Evolutionary conservation across 2,329 filamentous ascomycete species (phyloP).

Genomic region (Colletotrichum noveboracense): DNA sequence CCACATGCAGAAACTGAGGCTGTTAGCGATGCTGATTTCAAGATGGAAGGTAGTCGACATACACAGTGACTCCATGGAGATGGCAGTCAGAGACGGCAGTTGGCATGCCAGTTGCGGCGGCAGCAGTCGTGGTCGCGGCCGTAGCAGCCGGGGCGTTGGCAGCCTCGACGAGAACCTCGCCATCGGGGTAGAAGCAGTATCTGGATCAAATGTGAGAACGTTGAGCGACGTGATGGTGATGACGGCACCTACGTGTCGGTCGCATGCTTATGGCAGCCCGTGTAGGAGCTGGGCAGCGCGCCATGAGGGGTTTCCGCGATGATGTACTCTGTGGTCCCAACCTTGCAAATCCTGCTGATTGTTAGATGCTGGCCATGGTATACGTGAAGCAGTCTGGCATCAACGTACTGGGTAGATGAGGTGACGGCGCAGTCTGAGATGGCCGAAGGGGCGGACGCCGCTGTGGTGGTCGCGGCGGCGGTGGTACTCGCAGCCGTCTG

Average conservation of each 20-base stretch:
- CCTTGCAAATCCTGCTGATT: conserved; percentile 8
- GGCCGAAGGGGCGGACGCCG: neutral
- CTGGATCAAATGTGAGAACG: conserved; percentile 24
- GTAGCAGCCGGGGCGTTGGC: conserved; percentile 22
- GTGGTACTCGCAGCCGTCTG: conserved; percentile 35
- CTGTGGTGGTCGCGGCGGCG: conserved; percentile 10
- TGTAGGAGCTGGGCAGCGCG: conserved; percentile 36
- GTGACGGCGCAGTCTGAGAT: conserved; percentile 21
- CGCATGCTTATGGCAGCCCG: conserved; percentile 56
- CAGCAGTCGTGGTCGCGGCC: conserved; percentile 3
- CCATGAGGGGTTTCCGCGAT: conserved; percentile 15
- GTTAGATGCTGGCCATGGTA: neutral
- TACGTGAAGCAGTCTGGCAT: neutral
- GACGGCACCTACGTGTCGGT: conserved; percentile 46
- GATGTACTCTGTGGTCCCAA: conserved; percentile 17
- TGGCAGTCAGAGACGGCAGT: conserved; percentile 48
- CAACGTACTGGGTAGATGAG: conserved; percentile 20
- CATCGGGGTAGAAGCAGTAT: conserved; percentile 47
- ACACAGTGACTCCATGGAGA: conserved; percentile 45
- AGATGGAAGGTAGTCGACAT: conserved; percentile 17
- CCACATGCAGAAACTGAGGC: conserved; percentile 48
- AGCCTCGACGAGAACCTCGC: conserved; percentile 45
- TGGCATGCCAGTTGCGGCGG: conserved; percentile 22
- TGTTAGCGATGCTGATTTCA: neutral
- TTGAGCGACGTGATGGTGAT: neutral